phyloP scores from a whole-genome alignment of 257 asterid species.

The Linderniella brevidens region DNA sequence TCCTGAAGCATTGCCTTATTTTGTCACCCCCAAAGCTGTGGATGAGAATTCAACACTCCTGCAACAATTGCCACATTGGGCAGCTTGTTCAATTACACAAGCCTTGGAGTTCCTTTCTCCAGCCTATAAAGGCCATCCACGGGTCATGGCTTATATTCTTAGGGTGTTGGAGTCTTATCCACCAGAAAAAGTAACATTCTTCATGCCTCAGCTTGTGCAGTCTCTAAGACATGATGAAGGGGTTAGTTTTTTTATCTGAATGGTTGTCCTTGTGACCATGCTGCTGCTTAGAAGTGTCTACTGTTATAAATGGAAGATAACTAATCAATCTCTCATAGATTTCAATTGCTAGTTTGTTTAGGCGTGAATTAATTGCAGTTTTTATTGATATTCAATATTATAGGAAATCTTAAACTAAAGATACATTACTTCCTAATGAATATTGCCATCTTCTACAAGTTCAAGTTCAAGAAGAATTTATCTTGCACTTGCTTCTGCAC shows the following conservation, averaged over 20 bases:
- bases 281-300: too few relatives aligned
- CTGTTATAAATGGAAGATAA: too few relatives aligned
- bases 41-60: constrained; percentile 84
- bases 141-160: constrained; percentile 98
- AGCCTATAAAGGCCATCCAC: constrained; percentile 90
- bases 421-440: too few relatives aligned
- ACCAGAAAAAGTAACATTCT: constrained; percentile 87
- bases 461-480: background rate
- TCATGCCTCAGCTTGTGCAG: constrained; percentile 99
- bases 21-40: constrained; percentile 85
- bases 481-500: constrained; percentile 11
- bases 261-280: constrained; percentile 5
- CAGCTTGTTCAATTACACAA: constrained; percentile 92
- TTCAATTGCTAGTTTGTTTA: too few relatives aligned
- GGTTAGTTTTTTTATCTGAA: constrained; percentile 32
- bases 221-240: constrained; percentile 89
- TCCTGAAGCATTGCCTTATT: constrained; percentile 93
- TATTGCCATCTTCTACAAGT: too few relatives aligned
- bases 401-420: too few relatives aligned
- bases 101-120: constrained; percentile 96
- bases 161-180: constrained; percentile 99
- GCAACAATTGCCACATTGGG: constrained; percentile 99
- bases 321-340: too few relatives aligned
- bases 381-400: too few relatives aligned
- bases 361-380: too few relatives aligned